These are phyloP conservation scores for Paramecium bursaria DNA, from an alignment of 73 alveolate species.

Conservation along the genomic window DNA sequence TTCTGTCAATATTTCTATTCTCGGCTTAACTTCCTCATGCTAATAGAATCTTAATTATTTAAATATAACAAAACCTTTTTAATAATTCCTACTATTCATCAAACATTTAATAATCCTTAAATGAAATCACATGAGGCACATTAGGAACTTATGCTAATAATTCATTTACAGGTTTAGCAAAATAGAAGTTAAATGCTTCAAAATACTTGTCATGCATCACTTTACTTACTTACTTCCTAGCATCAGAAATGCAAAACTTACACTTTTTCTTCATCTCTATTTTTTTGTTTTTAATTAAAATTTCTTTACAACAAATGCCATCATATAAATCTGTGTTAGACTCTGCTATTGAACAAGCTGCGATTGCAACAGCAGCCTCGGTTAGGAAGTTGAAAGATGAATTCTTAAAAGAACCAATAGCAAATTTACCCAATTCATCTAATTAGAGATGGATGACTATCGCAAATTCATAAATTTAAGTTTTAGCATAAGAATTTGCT, in stretches of 20 bases:
- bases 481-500: too few species aligned
- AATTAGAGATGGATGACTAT: too few species aligned
- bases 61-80: slow-evolving; percentile 52
- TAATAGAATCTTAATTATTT: slow-evolving; percentile 19
- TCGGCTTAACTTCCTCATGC: slow-evolving; percentile 53
- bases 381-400: too few species aligned
- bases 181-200: slow-evolving; percentile 57
- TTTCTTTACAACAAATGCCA: too few species aligned
- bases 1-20: slow-evolving; percentile 45
- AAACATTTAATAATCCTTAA: slow-evolving; percentile 56
- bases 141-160: not conserved
- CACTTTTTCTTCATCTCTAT: slow-evolving; percentile 14
- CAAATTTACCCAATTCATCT: too few species aligned
- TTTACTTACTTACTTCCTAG: not conserved
- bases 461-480: too few species aligned
- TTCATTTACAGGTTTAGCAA: slow-evolving; percentile 64
- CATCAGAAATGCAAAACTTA: not conserved
- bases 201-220: slow-evolving; percentile 7
- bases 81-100: slow-evolving; percentile 47
- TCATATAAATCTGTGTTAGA: too few species aligned
- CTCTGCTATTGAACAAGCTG: too few species aligned
- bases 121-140: slow-evolving; percentile 37
- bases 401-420: too few species aligned
- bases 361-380: too few species aligned
- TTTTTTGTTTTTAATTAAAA: slow-evolving; percentile 11